Evolutionary conservation across 495 filamentous ascomycete species (phyloP).

Genomic region (Viridothelium virens): DNA sequence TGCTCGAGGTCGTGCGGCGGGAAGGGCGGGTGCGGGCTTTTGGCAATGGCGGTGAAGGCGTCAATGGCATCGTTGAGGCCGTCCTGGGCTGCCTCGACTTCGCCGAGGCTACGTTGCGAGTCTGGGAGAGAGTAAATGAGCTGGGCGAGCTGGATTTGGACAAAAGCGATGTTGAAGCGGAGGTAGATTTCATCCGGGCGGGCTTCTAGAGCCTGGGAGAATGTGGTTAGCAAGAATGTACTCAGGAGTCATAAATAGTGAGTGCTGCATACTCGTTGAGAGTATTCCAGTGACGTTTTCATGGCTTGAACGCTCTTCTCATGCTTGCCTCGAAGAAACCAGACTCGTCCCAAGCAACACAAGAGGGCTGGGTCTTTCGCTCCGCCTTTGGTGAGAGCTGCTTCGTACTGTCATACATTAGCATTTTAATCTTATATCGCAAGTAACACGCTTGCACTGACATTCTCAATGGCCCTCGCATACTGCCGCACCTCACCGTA

Average conservation of each 20-base stretch:
- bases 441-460: conserved; percentile 31
- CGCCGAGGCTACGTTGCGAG: conserved; percentile 63
- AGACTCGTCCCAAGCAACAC: conserved; percentile 89
- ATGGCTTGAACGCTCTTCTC: conserved; percentile 74
- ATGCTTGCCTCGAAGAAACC: conserved; percentile 74
- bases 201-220: conserved; percentile 59
- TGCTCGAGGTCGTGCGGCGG: conserved; percentile 83
- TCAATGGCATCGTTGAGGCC: conserved; percentile 91
- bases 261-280: conserved; percentile 51
- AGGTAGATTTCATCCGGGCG: conserved; percentile 80
- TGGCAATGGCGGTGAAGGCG: conserved; percentile 69
- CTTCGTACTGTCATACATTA: conserved; percentile 58
- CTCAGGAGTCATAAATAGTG: not conserved
- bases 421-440: not conserved
- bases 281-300: conserved; percentile 79
- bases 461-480: conserved; percentile 74
- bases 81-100: conserved; percentile 66
- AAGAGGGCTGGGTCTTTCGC: conserved; percentile 71
- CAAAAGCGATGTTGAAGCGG: conserved; percentile 96
- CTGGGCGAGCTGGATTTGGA: conserved; percentile 85
- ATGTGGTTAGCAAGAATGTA: conserved; percentile 1
- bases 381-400: conserved; percentile 75
- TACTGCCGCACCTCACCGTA: conserved; percentile 85
- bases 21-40: conserved; percentile 79
- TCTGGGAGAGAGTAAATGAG: conserved; percentile 68